Conservation (phyloP, 345 rosid species). For the Pistacia integerrima region DNA sequence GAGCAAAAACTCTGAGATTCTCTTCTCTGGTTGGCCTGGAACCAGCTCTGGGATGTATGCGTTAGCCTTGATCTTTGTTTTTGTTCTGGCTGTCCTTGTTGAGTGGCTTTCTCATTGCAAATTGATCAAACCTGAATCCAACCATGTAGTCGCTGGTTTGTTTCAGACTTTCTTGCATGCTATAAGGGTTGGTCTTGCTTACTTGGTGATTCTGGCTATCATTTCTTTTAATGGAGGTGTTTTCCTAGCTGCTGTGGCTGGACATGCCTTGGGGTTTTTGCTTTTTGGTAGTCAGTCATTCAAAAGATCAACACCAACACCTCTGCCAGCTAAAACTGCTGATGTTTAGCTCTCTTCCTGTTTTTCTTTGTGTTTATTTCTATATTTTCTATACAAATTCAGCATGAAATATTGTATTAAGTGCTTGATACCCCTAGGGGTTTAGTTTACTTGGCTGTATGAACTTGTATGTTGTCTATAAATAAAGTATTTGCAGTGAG, state of each 20-base stretch:
- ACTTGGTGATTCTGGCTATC: slow-evolving; percentile 73
- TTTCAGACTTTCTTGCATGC: slow-evolving; percentile 52
- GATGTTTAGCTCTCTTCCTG: background rate
- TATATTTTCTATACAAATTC: background rate
- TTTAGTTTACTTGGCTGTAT: too few relatives aligned
- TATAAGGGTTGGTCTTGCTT: slow-evolving; percentile 55
- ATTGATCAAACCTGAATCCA: slow-evolving; percentile 28
- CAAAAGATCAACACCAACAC: slow-evolving; percentile 17
- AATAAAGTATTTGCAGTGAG: too few relatives aligned
- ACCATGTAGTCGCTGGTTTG: slow-evolving; percentile 42
- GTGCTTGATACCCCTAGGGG: too few relatives aligned
- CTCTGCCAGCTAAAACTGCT: background rate
- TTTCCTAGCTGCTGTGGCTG: slow-evolving; percentile 66
- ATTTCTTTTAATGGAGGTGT: slow-evolving; percentile 90
- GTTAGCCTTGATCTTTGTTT: slow-evolving; percentile 49
- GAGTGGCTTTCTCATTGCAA: slow-evolving; percentile 62
- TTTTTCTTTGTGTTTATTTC: background rate
- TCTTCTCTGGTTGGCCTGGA: slow-evolving; percentile 79
- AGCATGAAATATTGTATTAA: too few relatives aligned
- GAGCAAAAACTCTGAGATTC: slow-evolving; percentile 59
- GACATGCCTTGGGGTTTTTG: slow-evolving; percentile 67
- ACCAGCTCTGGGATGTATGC: slow-evolving; percentile 54
- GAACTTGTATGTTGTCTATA: too few relatives aligned
- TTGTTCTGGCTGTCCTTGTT: slow-evolving; percentile 40
- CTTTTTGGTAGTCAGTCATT: slow-evolving; percentile 59